Evolutionary conservation across 345 rosid genomes (phyloP).

Genomic region (Salix dunnii): DNA sequence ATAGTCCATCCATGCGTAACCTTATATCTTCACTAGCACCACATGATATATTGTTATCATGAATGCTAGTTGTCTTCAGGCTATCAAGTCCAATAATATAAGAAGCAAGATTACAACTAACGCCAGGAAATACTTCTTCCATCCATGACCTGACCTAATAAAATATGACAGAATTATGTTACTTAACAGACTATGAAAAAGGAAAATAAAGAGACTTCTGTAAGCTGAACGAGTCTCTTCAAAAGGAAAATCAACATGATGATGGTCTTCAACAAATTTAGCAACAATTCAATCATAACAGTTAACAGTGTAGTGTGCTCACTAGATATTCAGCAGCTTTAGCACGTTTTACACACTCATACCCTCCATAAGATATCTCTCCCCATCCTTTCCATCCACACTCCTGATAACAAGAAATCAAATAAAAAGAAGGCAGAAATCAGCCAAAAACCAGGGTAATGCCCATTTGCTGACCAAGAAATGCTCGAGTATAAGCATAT

Average conservation of each 20-base stretch:
- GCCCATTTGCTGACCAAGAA: not conserved
- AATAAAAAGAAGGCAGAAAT: slow-evolving; percentile 4
- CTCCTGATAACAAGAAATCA: slow-evolving; percentile 38
- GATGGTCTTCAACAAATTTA: not conserved
- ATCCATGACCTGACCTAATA: slow-evolving; percentile 84
- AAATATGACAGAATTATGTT: slow-evolving; percentile 4
- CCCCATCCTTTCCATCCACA: slow-evolving; percentile 97
- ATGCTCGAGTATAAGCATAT: not conserved
- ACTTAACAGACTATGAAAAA: not conserved
- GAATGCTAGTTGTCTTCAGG: slow-evolving; percentile 51
- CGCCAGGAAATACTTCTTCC: slow-evolving; percentile 73
- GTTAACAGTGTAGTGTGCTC: slow-evolving; percentile 13
- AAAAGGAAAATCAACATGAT: not conserved
- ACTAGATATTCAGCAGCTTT: slow-evolving; percentile 86
- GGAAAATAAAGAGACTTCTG: not conserved
- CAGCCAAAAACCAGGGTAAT: not conserved
- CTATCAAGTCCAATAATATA: slow-evolving; percentile 84
- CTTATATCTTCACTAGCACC: slow-evolving; percentile 51
- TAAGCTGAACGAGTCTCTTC: slow-evolving; percentile 1
- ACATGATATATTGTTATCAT: slow-evolving; percentile 20
- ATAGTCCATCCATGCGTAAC: slow-evolving; percentile 83
- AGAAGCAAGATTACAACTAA: slow-evolving; percentile 42
- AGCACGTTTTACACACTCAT: slow-evolving; percentile 64
- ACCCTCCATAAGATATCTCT: slow-evolving; percentile 92
- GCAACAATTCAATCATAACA: slow-evolving; percentile 8